Percentiles rank a stretch among this genome's conserved stretches.
Conservation (phyloP, 331 rosid genomes). For the Malus hybrid region DNA sequence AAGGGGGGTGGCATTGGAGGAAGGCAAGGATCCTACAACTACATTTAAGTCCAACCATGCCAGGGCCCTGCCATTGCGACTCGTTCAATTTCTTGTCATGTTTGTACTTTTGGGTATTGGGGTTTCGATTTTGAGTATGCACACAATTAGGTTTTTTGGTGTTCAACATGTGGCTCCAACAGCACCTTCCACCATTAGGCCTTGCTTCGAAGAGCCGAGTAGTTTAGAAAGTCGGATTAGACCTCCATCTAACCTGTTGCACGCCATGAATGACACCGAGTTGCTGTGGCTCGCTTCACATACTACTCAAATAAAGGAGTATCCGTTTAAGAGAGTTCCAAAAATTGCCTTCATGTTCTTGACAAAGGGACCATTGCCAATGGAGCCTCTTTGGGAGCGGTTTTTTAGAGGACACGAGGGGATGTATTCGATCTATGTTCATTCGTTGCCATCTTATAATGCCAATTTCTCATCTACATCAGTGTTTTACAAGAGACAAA, state of each 20-base stretch:
- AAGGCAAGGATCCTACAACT: conserved; percentile 61
- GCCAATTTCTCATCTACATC: conserved; percentile 52
- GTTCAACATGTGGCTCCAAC: conserved; percentile 37
- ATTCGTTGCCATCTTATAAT: conserved; percentile 66
- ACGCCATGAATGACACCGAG: conserved; percentile 68
- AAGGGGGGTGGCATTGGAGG: conserved; percentile 54
- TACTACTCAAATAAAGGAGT: conserved; percentile 45
- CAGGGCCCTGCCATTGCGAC: conserved; percentile 65
- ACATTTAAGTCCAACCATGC: conserved; percentile 32
- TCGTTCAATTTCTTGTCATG: conserved; percentile 54
- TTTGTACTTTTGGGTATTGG: conserved; percentile 65
- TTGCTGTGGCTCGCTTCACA: conserved; percentile 80
- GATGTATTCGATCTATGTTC: conserved; percentile 70
- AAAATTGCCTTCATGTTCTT: conserved; percentile 98
- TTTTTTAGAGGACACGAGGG: conserved; percentile 60
- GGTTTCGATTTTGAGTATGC: conserved; percentile 68
- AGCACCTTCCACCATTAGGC: conserved; percentile 26
- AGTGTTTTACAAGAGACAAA: conserved; percentile 62
- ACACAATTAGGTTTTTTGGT: conserved; percentile 62
- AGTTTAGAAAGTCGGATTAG: conserved; percentile 56
- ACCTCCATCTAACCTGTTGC: conserved; percentile 61
- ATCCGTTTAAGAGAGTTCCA: conserved; percentile 69
- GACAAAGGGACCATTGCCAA: conserved; percentile 90
- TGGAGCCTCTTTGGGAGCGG: conserved; percentile 90
- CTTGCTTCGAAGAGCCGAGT: conserved; percentile 45